phyloP scores from a whole-genome alignment of 371 early-diverging fungal species.

The Syncephalis plumigaleata region DNA sequence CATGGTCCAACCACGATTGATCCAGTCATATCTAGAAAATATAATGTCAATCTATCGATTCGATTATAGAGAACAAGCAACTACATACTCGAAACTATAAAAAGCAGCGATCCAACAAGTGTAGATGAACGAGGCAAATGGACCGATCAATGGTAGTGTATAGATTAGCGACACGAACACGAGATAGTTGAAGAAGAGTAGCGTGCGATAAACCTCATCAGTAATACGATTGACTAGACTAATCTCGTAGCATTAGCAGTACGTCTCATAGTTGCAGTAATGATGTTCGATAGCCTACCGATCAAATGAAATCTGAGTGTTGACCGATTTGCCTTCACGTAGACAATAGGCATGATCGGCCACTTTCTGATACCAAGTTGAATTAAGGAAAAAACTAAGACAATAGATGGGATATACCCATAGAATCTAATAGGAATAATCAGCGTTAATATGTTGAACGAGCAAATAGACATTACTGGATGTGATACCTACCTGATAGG shows the following conservation, averaged over 20 bases:
- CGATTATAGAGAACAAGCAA: background rate
- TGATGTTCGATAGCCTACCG: slow-evolving; percentile 1
- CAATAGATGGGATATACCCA: slow-evolving; percentile 27
- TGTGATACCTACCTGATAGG: slow-evolving; percentile 3
- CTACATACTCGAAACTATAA: slow-evolving; percentile 27
- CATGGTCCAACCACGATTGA: slow-evolving; percentile 18
- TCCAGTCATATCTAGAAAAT: slow-evolving; percentile 22
- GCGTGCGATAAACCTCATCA: slow-evolving; percentile 12
- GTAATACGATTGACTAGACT: slow-evolving; percentile 4
- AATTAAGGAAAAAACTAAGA: slow-evolving; percentile 18
- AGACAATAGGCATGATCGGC: slow-evolving; percentile 16
- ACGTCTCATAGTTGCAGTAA: too few relatives aligned
- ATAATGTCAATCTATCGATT: background rate
- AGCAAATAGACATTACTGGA: background rate
- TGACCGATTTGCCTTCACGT: slow-evolving; percentile 8
- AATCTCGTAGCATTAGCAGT: background rate
- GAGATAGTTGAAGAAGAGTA: slow-evolving; percentile 22
- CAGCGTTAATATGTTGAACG: background rate
- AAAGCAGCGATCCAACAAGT: slow-evolving; percentile 23
- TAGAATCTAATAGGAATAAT: slow-evolving; percentile 12
- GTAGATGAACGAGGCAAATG: slow-evolving; percentile 15
- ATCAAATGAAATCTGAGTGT: slow-evolving; percentile 2
- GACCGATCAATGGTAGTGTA: slow-evolving; percentile 17
- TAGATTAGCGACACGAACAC: slow-evolving; percentile 14
- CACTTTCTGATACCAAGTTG: slow-evolving; percentile 16